Percentiles rank a stretch among this genome's conserved stretches.
Conservation (phyloP, 106 monocot species). For the Dendrobium officinale region DNA sequence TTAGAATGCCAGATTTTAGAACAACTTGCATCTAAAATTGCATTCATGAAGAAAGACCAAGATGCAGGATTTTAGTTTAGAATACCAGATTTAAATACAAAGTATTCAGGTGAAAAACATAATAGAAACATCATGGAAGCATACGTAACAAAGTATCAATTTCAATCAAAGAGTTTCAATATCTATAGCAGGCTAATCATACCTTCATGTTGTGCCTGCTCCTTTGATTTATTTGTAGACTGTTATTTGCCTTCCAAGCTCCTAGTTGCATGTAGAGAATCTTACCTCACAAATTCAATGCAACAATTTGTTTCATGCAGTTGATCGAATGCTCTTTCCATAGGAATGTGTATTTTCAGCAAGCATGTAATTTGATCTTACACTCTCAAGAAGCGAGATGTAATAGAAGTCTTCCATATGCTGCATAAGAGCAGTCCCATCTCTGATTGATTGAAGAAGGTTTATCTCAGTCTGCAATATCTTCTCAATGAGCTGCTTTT, state of each 20-base stretch:
- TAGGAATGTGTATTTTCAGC: conserved; percentile 1
- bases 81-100: too few relatives aligned
- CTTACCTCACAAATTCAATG: not conserved
- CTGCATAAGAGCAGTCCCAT: conserved; percentile 96
- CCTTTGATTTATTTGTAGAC: not conserved
- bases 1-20: too few relatives aligned
- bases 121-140: not conserved
- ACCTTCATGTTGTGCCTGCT: not conserved
- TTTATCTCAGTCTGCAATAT: conserved; percentile 91
- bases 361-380: conserved; percentile 26
- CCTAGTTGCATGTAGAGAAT: too few relatives aligned
- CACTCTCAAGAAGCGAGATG: conserved; percentile 58
- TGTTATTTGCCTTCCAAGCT: too few relatives aligned
- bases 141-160: not conserved
- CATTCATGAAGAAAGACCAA: too few relatives aligned
- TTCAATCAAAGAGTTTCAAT: not conserved
- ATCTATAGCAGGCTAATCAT: not conserved
- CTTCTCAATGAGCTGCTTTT: conserved; percentile 83
- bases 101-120: too few relatives aligned
- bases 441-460: conserved; percentile 78
- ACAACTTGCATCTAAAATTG: too few relatives aligned
- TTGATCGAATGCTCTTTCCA: conserved; percentile 4
- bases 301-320: conserved; percentile 2
- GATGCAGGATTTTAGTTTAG: too few relatives aligned
- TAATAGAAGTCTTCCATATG: conserved; percentile 99